phyloP scores from a whole-genome alignment of 2,329 filamentous ascomycete genomes.

The Teratosphaeria zuluensis region DNA sequence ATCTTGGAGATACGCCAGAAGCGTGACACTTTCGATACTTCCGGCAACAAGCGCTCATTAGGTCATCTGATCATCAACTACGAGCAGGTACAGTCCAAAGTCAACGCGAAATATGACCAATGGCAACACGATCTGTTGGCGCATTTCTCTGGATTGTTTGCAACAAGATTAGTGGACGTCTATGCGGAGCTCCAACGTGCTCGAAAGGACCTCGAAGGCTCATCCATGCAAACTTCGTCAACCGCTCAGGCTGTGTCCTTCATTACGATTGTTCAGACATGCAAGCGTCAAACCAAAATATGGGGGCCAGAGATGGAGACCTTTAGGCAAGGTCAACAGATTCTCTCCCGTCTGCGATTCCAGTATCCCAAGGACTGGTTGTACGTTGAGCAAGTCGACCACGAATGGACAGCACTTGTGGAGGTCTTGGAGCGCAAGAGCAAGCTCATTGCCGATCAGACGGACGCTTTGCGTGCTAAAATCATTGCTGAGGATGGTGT shows the following conservation, averaged over 20 bases:
- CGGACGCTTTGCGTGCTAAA: constrained; percentile 87
- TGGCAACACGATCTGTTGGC: constrained; percentile 97
- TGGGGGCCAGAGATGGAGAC: constrained; percentile 96
- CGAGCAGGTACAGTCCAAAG: constrained; percentile 95
- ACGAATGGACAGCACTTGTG: constrained; percentile 87
- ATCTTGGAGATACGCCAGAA: constrained; percentile 97
- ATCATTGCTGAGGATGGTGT: constrained; percentile 89
- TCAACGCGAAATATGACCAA: constrained; percentile 98
- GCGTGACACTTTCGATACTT: constrained; percentile 92
- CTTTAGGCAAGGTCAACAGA: constrained; percentile 92
- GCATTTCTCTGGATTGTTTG: constrained; percentile 84
- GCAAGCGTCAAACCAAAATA: constrained; percentile 81
- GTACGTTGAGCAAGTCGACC: constrained; percentile 89
- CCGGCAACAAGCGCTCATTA: constrained; percentile 84
- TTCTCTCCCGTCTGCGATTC: constrained; percentile 81
- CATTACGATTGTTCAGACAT: constrained; percentile 95
- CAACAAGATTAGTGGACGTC: constrained; percentile 82
- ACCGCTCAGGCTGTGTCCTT: constrained; percentile 96
- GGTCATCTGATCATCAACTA: constrained; percentile 95
- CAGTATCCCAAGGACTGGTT: constrained; percentile 93
- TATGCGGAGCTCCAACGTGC: constrained; percentile 87
- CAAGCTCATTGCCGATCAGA: constrained; percentile 93
- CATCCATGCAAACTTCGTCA: constrained; percentile 86
- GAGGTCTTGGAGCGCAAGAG: constrained; percentile 86
- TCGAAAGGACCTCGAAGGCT: constrained; percentile 78